Base-by-base conservation (phyloP, 2,329 filamentous ascomycete species). In the Phialemonium atrogriseum region DNA sequence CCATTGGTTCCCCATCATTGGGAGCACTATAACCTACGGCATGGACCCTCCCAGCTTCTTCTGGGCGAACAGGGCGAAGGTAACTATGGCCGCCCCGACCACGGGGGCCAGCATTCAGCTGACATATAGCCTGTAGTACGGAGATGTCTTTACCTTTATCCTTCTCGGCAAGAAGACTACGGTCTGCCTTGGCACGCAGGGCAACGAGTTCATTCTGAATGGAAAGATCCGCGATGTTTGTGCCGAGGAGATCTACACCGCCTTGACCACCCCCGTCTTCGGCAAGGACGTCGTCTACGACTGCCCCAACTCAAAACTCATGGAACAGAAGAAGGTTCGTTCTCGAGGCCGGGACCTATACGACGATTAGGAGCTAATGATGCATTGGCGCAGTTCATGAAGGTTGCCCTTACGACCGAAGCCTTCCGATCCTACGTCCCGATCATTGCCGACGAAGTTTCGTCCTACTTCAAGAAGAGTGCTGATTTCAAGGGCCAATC, bases 21-120 rank as follows among this genome's bases (percentile, higher is more conserved):
- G 89, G 42, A 95, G 81, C 65, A 95, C 91, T 38, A 68, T 96
- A 48, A 84, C 77, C 26, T 98, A 96, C 62, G 89, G 89, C 58
- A 95, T 95, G 60, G 86, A 96, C 51, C 89, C 89, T 11, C 88
- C 85, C 51, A 69, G 67, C 31, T 96, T 95, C 71, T 94, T 95
- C 66, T 68, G 47, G 73, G 77, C 68, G 54, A 73, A 73, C 60
- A 73, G 72, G 39, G 60, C 70, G 49, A 84, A 85, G 74, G 79
- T 83, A 47, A 35, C 49, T n/a, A n/a, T n/a, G n/a, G n/a, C n/a
- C n/a, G n/a, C n/a, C n/a, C n/a, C n/a, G n/a, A n/a, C n/a, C n/a
- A n/a, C n/a, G n/a, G n/a, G n/a, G n/a, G n/a, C n/a, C n/a, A n/a
- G n/a, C n/a, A n/a, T n/a, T n/a, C n/a, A n/a, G n/a, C n/a, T n/a